Evolutionary conservation across 441 rosid genomes (phyloP), one percentile per base, ranked within the genome.

Genomic region (Biscutella laevigata): DNA sequence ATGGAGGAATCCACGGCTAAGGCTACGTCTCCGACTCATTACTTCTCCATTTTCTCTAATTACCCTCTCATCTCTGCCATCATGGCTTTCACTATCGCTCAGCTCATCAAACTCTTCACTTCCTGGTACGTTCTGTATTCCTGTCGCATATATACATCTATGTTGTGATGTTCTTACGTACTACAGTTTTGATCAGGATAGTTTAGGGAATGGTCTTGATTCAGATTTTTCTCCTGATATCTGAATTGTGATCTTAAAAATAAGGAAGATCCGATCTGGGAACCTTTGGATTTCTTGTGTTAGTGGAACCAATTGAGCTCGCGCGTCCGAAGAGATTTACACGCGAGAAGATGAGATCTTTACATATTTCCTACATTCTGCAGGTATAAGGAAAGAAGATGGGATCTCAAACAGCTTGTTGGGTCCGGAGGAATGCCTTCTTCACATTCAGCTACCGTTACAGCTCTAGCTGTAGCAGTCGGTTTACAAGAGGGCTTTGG

Each of bases 371-470:
- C n/a, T n/a, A n/a, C n/a, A n/a, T n/a, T n/a, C n/a, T 17, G 20
- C 20, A 17, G 20, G 83, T 78, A 76, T 41, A 78, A 55, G 36
- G 91, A 78, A 72, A 73, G 64, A 51, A 58, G 73, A 66, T 73
- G 82, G 71, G 83, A 83, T 73, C 14, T 75, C 41, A 77, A 71
- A 77, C 73, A 60, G 58, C 80, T 83, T 13, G 45, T 78, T 11
- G 87, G 77, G 45, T 83, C 90, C n/a, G 86, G 86, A 21, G 86
- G 90, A 36, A 76, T 80, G 84, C 86, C 90, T 24, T 83, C 86
- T 7, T 71, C 90, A 25, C 90, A 83, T 70, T 83, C 90, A 26
- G 65, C 90, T 11, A 83, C 87, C 0, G 84, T 83, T 55, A 64
- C 80, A 53, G 79, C 84, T 57, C 66, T 83, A 7, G 77, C 91